phyloP scores from a whole-genome alignment of 805 yeast genomes.

The Cyberlindnera meyerae region DNA sequence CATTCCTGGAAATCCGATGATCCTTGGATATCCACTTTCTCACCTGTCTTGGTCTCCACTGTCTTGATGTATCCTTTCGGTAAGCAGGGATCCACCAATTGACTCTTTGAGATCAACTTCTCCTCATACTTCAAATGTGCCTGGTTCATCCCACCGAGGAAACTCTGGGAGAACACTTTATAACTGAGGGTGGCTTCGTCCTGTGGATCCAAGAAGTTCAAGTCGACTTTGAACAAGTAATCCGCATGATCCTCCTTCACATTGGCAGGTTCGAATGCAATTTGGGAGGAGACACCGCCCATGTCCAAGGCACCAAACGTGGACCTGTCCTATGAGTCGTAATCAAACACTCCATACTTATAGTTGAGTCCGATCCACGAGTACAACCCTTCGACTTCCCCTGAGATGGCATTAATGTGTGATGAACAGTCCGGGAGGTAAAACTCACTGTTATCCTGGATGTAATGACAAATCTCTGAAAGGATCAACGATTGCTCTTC shows the following conservation, averaged over 20 bases:
- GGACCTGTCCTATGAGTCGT: slow-evolving; percentile 31
- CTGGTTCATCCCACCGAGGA: slow-evolving; percentile 58
- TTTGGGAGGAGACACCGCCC: slow-evolving; percentile 96
- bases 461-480: slow-evolving; percentile 44
- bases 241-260: slow-evolving; percentile 35
- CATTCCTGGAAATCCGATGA: slow-evolving; percentile 48
- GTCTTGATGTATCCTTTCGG: slow-evolving; percentile 39
- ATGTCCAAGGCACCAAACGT: slow-evolving; percentile 86
- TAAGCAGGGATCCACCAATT: slow-evolving; percentile 47
- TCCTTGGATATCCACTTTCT: slow-evolving; percentile 37
- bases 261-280: slow-evolving; percentile 51
- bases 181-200: slow-evolving; percentile 28
- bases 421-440: slow-evolving; percentile 56
- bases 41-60: slow-evolving; percentile 10
- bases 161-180: slow-evolving; percentile 49
- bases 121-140: slow-evolving; percentile 45
- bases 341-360: slow-evolving; percentile 39
- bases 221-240: slow-evolving; percentile 39
- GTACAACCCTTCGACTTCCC: slow-evolving; percentile 61
- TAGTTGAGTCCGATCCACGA: slow-evolving; percentile 66
- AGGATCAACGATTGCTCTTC: slow-evolving; percentile 44
- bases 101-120: slow-evolving; percentile 26
- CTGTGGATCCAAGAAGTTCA: slow-evolving; percentile 32
- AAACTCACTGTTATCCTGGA: slow-evolving; percentile 42
- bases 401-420: slow-evolving; percentile 57